phyloP scores from a whole-genome alignment of 1,284 basidiomycete genomes.

The Abortiporus biennis region DNA sequence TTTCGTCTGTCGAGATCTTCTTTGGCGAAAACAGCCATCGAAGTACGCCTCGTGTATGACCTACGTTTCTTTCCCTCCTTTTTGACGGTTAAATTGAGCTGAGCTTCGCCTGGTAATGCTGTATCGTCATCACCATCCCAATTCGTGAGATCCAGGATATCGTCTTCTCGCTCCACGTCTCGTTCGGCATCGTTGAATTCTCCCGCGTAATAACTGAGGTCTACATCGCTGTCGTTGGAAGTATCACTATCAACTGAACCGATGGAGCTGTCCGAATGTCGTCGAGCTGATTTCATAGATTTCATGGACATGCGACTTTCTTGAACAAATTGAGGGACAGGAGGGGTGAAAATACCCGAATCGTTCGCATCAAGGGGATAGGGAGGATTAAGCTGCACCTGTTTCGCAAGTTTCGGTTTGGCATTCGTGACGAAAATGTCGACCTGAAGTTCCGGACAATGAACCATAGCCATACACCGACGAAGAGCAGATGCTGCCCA shows the following conservation, averaged over 20 bases:
- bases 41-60: conserved; percentile 39
- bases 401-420: conserved; percentile 18
- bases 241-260: conserved; percentile 27
- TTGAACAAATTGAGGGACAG: conserved; percentile 35
- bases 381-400: conserved; percentile 8
- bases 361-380: conserved; percentile 5
- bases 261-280: conserved; percentile 12
- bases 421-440: conserved; percentile 79
- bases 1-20: conserved; percentile 12
- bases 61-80: conserved; percentile 69
- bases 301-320: conserved; percentile 10
- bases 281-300: conserved; percentile 4
- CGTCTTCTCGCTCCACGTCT: conserved; percentile 41
- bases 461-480: conserved; percentile 61
- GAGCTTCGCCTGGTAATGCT: conserved; percentile 53
- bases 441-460: conserved; percentile 54
- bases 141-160: conserved; percentile 69
- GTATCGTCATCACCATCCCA: conserved; percentile 78
- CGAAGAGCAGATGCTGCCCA: conserved; percentile 76
- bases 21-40: conserved; percentile 18
- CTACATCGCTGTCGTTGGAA: conserved; percentile 34
- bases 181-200: conserved; percentile 27
- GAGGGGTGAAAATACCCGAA: conserved; percentile 33
- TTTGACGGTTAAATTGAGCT: conserved; percentile 54
- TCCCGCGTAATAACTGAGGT: conserved; percentile 41